Evolutionary conservation across 148 eudicot genomes (phyloP).

Genomic region (Rhododendron simsii): DNA sequence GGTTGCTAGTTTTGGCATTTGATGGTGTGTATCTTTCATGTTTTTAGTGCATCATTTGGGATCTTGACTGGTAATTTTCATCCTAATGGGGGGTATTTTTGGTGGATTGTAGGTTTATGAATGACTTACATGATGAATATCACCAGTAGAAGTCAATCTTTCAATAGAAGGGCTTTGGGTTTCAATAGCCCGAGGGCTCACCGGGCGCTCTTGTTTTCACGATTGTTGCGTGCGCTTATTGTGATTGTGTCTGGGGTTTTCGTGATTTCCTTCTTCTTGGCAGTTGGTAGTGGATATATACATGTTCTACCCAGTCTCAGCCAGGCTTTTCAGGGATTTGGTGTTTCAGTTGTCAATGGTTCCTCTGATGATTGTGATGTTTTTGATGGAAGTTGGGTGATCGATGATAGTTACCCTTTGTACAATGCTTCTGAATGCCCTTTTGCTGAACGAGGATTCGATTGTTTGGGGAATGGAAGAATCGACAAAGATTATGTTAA

Average conservation of each 20-base stretch:
- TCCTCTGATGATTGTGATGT: slow-evolving; percentile 47
- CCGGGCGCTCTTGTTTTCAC: slow-evolving; percentile 34
- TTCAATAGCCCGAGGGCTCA: slow-evolving; percentile 25
- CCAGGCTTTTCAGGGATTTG: slow-evolving; percentile 24
- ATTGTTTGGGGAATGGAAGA: slow-evolving; percentile 83
- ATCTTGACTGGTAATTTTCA: slow-evolving; percentile 10
- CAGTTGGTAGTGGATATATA: slow-evolving; percentile 42
- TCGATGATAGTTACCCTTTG: slow-evolving; percentile 63
- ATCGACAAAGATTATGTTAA: slow-evolving; percentile 54
- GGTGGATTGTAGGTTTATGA: slow-evolving; percentile 14
- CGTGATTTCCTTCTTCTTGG: slow-evolving; percentile 34
- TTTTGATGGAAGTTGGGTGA: slow-evolving; percentile 85
- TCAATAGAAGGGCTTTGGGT: slow-evolving; percentile 31
- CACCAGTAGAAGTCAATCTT: slow-evolving; percentile 36
- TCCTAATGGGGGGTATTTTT: slow-evolving; percentile 12
- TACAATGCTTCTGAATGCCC: slow-evolving; percentile 88
- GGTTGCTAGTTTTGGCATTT: not conserved
- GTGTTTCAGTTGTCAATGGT: slow-evolving; percentile 15
- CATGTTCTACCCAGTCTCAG: slow-evolving; percentile 29
- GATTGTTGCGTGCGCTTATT: slow-evolving; percentile 31
- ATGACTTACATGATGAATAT: slow-evolving; percentile 23
- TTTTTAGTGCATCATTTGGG: not conserved
- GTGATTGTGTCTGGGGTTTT: slow-evolving; percentile 41
- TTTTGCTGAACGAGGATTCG: slow-evolving; percentile 69
- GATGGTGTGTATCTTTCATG: not conserved